Conservation (phyloP, 2,329 filamentous ascomycete genomes). For the Drechslerella stenobrocha region DNA sequence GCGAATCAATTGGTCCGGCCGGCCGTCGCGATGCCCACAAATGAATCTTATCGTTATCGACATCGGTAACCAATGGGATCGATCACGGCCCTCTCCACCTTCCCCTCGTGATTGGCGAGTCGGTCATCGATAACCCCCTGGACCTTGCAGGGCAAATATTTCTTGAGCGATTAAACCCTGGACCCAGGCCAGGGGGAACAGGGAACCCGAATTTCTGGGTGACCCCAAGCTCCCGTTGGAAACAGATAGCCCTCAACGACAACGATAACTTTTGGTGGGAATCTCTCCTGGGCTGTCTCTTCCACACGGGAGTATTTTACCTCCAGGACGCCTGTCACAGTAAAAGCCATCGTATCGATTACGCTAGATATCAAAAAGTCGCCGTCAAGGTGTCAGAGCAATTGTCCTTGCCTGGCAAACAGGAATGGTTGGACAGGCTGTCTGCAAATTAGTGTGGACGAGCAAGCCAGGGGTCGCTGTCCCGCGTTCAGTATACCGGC, state of each 20-base stretch:
- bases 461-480: constrained; percentile 33
- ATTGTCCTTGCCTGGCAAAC: neutral
- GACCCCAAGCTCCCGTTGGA: constrained; percentile 21
- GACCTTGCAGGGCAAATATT: constrained; percentile 41
- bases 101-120: constrained; percentile 42
- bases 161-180: constrained; percentile 48
- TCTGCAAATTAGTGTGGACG: constrained; percentile 19
- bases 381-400: constrained; percentile 20
- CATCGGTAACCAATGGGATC: constrained; percentile 2
- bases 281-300: constrained; percentile 13
- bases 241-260: neutral
- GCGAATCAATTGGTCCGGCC: neutral
- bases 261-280: constrained; percentile 12
- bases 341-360: constrained; percentile 10
- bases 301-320: constrained; percentile 7
- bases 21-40: neutral
- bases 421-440: constrained; percentile 1
- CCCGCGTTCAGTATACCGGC: constrained; percentile 45
- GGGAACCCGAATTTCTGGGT: constrained; percentile 47
- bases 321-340: neutral
- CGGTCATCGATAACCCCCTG: constrained; percentile 20
- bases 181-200: constrained; percentile 7
- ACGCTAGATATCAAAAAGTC: constrained; percentile 2
- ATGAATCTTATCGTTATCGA: constrained; percentile 5
- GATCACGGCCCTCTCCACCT: constrained; percentile 17